Conservation (phyloP, 805 yeast species). For the Candida maesae region DNA sequence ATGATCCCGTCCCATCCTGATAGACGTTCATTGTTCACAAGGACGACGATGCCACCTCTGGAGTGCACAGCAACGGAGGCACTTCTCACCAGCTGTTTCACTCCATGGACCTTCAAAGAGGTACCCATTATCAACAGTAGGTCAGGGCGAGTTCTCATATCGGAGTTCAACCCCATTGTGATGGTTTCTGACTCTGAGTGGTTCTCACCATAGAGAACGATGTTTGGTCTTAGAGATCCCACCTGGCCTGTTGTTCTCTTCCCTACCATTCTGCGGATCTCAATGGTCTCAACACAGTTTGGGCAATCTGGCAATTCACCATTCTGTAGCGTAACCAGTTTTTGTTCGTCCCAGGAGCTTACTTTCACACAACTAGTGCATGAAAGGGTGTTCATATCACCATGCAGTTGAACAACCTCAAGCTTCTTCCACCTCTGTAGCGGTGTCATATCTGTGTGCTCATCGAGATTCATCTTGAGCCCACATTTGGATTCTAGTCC, state of each 20-base stretch:
- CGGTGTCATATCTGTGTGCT: constrained; percentile 23
- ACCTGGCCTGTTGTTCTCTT: constrained; percentile 67
- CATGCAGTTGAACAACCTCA: constrained; percentile 88
- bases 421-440: constrained; percentile 49
- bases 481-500: constrained; percentile 72
- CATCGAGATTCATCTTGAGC: constrained; percentile 49
- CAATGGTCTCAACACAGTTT: constrained; percentile 53
- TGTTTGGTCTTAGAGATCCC: constrained; percentile 83
- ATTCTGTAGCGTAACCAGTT: constrained; percentile 42
- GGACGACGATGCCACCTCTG: constrained; percentile 73
- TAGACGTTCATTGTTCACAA: constrained; percentile 67
- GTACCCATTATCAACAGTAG: constrained; percentile 88
- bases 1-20: constrained; percentile 67
- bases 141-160: constrained; percentile 68
- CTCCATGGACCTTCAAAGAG: constrained; percentile 87
- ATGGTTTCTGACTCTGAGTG: constrained; percentile 85
- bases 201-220: constrained; percentile 89
- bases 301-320: constrained; percentile 81
- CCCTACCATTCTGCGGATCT: constrained; percentile 59
- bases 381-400: constrained; percentile 70
- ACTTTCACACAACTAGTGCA: constrained; percentile 68
- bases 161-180: constrained; percentile 64
- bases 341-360: constrained; percentile 58
- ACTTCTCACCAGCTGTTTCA: constrained; percentile 67
- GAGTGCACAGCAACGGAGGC: constrained; percentile 69